A percentile compares a stretch with the other conserved stretches of the same genome.
Evolutionary conservation across 306 rosid species (phyloP).

Genomic region (Rosa lucieae): DNA sequence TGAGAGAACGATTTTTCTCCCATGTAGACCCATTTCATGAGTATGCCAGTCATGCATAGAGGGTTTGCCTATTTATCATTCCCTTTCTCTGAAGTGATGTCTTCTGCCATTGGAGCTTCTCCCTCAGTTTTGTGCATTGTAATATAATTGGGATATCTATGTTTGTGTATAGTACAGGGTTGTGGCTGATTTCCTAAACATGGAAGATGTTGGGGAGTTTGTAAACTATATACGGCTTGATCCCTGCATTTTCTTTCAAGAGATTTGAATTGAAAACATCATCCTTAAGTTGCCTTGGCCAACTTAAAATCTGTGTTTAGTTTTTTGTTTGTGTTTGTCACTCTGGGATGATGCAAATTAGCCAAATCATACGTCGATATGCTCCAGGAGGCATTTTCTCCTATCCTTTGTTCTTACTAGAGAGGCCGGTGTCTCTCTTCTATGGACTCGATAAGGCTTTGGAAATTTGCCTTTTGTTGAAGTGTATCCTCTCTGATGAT

Average conservation of each 20-base stretch:
- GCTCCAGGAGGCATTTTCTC: constrained; percentile 50
- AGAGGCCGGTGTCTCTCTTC: constrained; percentile 19
- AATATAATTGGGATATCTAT: constrained; percentile 28
- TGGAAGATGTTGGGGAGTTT: constrained; percentile 21
- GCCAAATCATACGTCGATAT: constrained; percentile 71
- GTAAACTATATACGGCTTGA: constrained; percentile 17
- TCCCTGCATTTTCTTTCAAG: constrained; percentile 1
- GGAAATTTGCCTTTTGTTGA: constrained; percentile 41
- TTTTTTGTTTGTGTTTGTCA: background rate
- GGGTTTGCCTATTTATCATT: constrained; percentile 8
- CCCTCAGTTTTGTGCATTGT: constrained; percentile 44
- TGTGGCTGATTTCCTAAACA: constrained; percentile 20
- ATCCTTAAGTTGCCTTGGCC: background rate
- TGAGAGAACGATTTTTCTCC: constrained; percentile 29
- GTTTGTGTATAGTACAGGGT: constrained; percentile 45
- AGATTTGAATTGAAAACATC: background rate
- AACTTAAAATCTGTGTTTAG: background rate
- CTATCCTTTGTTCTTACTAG: constrained; percentile 22
- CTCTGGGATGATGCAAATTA: constrained; percentile 71
- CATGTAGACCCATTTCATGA: constrained; percentile 24
- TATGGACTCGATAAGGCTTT: constrained; percentile 26
- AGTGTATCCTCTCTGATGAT: constrained; percentile 53
- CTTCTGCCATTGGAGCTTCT: constrained; percentile 33
- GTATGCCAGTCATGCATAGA: constrained; percentile 25
- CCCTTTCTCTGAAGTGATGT: constrained; percentile 10